These are phyloP conservation scores for Populus trichocarpa DNA, from an alignment of 441 rosid genomes.

Conservation along the genomic window DNA sequence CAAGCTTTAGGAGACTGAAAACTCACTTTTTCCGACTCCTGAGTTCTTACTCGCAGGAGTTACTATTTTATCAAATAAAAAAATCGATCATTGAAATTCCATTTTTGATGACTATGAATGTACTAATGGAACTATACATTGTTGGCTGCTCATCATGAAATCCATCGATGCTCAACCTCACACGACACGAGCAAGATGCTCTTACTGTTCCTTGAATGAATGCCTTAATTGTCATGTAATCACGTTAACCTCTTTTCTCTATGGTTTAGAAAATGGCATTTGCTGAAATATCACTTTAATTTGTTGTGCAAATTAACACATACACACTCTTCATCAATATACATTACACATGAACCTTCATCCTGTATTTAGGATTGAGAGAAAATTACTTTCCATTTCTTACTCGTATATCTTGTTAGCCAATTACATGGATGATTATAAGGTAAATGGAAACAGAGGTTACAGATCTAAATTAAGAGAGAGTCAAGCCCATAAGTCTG, in stretches of 20 bases:
- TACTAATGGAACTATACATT: background rate
- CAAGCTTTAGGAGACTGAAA: constrained; percentile 39
- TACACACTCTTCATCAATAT: no score
- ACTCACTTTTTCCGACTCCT: background rate
- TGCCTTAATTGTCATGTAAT: background rate
- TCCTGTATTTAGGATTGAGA: no score
- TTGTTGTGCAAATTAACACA: background rate
- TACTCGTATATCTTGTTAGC: no score
- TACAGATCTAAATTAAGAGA: no score
- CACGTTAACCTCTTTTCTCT: background rate
- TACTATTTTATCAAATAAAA: no score
- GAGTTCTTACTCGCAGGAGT: background rate
- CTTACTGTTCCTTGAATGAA: background rate
- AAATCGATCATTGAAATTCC: no score
- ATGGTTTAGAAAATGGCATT: background rate
- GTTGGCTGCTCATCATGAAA: background rate
- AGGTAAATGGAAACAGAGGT: no score
- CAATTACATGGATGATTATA: no score
- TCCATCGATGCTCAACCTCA: background rate
- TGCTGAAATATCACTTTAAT: background rate
- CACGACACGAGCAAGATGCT: background rate
- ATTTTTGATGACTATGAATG: no score
- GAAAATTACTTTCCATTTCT: no score
- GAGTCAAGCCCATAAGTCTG: no score
- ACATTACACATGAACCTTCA: no score